Conservation (phyloP, 2,329 filamentous ascomycete species). For the Colletotrichum lupini region DNA sequence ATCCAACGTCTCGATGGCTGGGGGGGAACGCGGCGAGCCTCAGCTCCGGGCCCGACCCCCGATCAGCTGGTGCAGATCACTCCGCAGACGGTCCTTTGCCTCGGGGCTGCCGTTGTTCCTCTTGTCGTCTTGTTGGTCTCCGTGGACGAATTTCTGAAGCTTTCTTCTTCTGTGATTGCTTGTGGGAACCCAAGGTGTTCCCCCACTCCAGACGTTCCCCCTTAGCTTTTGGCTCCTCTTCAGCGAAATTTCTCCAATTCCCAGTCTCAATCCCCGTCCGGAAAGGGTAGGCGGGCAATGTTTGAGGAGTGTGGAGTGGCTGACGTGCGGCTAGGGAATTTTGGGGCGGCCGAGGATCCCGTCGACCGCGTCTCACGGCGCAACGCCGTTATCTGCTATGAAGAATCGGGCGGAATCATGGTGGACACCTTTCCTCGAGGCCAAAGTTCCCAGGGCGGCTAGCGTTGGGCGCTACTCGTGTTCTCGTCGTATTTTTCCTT, state of each 20-base stretch:
- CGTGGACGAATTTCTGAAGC: constrained; percentile 1
- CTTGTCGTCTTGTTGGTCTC: neutral
- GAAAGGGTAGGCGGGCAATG: constrained; percentile 23
- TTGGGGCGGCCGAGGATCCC: constrained; percentile 5
- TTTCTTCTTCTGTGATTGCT: neutral
- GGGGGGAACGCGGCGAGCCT: constrained; percentile 11
- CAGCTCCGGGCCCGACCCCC: constrained; percentile 22
- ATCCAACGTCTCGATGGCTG: neutral
- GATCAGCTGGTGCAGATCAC: constrained; percentile 30
- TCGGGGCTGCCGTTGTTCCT: constrained; percentile 26
- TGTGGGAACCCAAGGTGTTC: constrained; percentile 1
- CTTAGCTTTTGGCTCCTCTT: neutral
- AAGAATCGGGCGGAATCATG: neutral
- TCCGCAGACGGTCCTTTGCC: constrained; percentile 28
- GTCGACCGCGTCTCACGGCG: neutral
- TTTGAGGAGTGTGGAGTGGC: constrained; percentile 26
- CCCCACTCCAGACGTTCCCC: neutral
- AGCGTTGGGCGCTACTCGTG: constrained; percentile 24
- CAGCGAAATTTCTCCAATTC: neutral
- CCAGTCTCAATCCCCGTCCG: neutral
- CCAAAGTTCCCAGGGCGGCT: neutral
- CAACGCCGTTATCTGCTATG: constrained; percentile 1
- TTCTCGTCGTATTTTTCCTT: neutral
- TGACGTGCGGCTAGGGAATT: constrained; percentile 9
- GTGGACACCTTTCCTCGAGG: neutral